A percentile compares a stretch with the other conserved stretches of the same genome.
Conservation (phyloP, 2,329 filamentous ascomycete genomes). For the Trichoderma sp. region DNA sequence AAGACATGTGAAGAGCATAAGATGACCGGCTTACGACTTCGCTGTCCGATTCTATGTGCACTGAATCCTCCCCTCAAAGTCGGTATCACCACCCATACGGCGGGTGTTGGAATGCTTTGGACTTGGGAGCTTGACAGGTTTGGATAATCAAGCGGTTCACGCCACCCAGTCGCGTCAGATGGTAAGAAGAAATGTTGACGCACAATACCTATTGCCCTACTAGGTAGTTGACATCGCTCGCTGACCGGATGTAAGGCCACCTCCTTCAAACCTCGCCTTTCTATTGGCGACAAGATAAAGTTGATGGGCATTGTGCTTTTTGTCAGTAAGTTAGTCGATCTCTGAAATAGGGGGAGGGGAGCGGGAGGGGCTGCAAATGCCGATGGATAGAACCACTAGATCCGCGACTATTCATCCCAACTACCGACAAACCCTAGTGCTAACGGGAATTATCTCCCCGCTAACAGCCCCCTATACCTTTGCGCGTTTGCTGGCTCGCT, state of each 20-base stretch:
- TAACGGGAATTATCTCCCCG: background rate
- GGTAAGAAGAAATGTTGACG: background rate
- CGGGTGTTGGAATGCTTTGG: background rate
- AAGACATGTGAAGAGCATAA: background rate
- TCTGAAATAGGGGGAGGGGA: background rate
- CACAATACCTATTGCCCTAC: background rate
- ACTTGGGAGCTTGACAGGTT: background rate
- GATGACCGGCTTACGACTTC: background rate
- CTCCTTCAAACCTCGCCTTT: conserved; percentile 33
- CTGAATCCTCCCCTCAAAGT: background rate
- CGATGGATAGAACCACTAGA: background rate
- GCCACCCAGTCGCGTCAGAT: background rate
- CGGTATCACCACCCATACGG: background rate
- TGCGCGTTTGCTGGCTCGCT: conserved; percentile 22
- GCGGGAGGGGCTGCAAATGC: no score
- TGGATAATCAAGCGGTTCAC: background rate
- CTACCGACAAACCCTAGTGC: background rate
- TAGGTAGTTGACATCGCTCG: background rate
- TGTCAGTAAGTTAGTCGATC: conserved; percentile 29
- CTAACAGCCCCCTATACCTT: conserved; percentile 30
- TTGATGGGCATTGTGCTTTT: conserved; percentile 29
- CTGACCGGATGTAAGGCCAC: background rate
- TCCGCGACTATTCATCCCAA: background rate
- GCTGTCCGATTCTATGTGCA: background rate
- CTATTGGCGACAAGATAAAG: conserved; percentile 30